Evolutionary conservation across 2,329 filamentous ascomycete genomes (phyloP), one percentile per base, ranked within the genome.

Genomic region (Bipolaris gigantea): DNA sequence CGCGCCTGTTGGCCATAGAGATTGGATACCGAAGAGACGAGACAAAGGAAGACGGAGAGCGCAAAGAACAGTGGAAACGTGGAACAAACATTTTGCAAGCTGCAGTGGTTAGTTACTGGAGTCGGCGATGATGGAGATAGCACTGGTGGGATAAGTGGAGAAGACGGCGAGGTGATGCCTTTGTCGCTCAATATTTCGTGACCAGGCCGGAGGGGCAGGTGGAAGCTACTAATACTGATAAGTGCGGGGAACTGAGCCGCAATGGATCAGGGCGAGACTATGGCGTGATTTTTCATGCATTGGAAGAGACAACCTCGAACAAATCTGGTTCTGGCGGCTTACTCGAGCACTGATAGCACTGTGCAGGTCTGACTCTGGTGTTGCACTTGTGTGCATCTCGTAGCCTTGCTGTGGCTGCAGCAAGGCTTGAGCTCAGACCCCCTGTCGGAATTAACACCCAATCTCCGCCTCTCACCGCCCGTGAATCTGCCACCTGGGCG

Each of bases 51-150:
- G 64, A 56, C 42, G 66, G 48, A 0, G 65, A 62, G 5, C 63
- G 68, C 40, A 69, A 48, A 40, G 64, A 50, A 55, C 60, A 62
- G 50, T 66, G 67, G 52, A 70, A 61, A 57, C 45, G 62, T 49
- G 66, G 47, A 54, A 72, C 53, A 36, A 71, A 63, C 70, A 73
- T 73, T 3, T 39, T 63, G 57, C 49, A 59, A 61, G 65, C 60
- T 65, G 62, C 43, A 61, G 44, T 51, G 40, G 47, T 48, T 39
- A 35, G 50, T 49, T 48, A 48, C 50, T 27, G 40, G 48, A 33
- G 48, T 51, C 52, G 52, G 52, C 48, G 52, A 51, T 18, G 36
- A 46, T 36, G 53, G 40, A 25, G 41, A 50, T 46, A 41, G n/a
- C 19, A 39, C 38, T 40, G 54, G 34, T 18, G 44, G 42, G 45